These are phyloP conservation scores for Penicillium paxilli DNA, from an alignment of 495 filamentous ascomycete genomes.

Conservation along the genomic window DNA sequence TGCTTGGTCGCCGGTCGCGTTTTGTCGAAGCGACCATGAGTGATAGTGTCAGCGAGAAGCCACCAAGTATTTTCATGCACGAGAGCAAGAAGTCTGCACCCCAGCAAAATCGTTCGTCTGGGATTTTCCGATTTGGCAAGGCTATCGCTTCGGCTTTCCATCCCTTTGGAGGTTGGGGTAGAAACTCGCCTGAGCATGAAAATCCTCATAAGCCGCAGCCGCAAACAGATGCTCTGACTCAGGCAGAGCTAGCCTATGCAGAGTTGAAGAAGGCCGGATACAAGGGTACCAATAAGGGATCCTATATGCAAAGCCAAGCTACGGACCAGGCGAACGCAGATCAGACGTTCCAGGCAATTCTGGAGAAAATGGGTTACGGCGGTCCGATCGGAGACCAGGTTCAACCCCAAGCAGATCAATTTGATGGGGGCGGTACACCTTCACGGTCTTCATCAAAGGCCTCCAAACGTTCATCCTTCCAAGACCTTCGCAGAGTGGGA, in stretches of 20 bases:
- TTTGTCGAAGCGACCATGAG: slow-evolving; percentile 79
- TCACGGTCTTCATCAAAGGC: slow-evolving; percentile 23
- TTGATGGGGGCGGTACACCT: not conserved
- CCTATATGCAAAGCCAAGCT: slow-evolving; percentile 27
- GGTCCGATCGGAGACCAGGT: not conserved
- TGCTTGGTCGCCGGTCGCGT: slow-evolving; percentile 50
- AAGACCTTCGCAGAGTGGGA: slow-evolving; percentile 37
- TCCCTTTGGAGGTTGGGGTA: slow-evolving; percentile 49
- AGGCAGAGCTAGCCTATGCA: slow-evolving; percentile 58
- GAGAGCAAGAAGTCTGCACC: slow-evolving; percentile 24
- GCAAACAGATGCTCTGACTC: slow-evolving; percentile 43
- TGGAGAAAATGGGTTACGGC: slow-evolving; percentile 36
- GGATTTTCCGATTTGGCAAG: slow-evolving; percentile 62
- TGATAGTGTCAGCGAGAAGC: slow-evolving; percentile 67
- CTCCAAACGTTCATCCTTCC: slow-evolving; percentile 39
- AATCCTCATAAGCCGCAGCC: slow-evolving; percentile 19
- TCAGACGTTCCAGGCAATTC: slow-evolving; percentile 41
- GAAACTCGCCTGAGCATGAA: slow-evolving; percentile 26
- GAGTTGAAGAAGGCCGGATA: slow-evolving; percentile 62
- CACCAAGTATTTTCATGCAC: slow-evolving; percentile 62
- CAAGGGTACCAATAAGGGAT: slow-evolving; percentile 45
- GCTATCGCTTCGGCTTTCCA: slow-evolving; percentile 56
- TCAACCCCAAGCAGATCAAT: not conserved
- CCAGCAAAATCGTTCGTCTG: slow-evolving; percentile 33
- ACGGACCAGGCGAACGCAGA: slow-evolving; percentile 29